Evolutionary conservation across 1,284 basidiomycete species (phyloP), one percentile per base, ranked within the genome.

Genomic region (Inonotus hispidus): DNA sequence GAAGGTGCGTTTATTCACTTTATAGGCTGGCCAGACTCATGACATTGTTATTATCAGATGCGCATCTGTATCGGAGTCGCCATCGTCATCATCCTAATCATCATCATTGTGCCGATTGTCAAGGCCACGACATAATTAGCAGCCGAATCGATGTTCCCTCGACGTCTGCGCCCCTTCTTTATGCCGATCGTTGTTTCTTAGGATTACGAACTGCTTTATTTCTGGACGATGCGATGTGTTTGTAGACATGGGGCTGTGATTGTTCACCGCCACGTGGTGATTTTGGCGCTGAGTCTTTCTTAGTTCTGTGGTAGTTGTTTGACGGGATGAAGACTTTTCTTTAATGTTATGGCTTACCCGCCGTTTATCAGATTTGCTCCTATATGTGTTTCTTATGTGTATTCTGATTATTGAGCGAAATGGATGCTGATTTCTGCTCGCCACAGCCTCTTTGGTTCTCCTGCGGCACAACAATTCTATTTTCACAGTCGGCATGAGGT

Each of bases 91-190:
- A 90, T 98, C 72, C 85, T 97, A 68, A 79, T 95, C 71, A 93
- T 98, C 76, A 96, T 98, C 69, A 88, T 97, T 67, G 92, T 96
- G 58, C 92, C 91, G 46, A 87, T 96, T 68, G 90, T 95, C 71
- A 93, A 92, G 78, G 83, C 90, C 72, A 85, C 84, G 14, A 58
- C 58, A 16, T 47, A 23, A 49, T 16, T 4, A 13, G 47, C 25
- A 14, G 47, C 47, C 23, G n/a, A 49, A 10, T 25, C 19, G 23
- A 32, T 32, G 13, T 45, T 21, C 41, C 1, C 25, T 21, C 47
- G 47, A 49, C 21, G n/a, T 8, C 38, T 35, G 21, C 38, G 27
- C 29, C 5, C 29, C 8, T 53, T 38, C 37, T 37, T 37, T 41
- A 55, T 55, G 53, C 35, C 23, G 39, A 38, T 3, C 23, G 21